Base-by-base conservation (phyloP, 768 basidiomycete species). In the Psilocybe azurescens region DNA sequence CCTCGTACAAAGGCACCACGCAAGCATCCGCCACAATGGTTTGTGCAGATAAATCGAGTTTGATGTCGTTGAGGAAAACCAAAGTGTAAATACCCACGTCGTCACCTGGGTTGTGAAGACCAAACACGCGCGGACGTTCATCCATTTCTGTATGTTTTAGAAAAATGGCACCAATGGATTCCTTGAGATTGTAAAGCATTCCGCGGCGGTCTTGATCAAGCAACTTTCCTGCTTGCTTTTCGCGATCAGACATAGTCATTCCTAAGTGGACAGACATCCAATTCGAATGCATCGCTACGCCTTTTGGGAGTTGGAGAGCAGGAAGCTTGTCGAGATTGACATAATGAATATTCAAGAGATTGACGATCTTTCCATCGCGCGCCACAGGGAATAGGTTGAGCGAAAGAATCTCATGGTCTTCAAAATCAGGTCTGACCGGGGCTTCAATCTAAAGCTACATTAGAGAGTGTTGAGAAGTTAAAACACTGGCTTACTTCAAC, bases 1-100 rank as follows among this genome's bases (percentile, higher is more conserved):
- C 49, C 2, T 60, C 16, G 5, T 68, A 70, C 30, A 80, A 70
- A 1, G 83, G 81, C 3, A 83, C 70, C 6, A 83, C 75, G 67
- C 76, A 86, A 3, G 77, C 79, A 60, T 87, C 83, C 18, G 75
- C 77, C n/a, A 88, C 69, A 2, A 87, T 53, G 0, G 86, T 85
- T 63, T 84, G 80, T 0, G 81, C 79, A 1, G 75, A 69, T 8
- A 83, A 58, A 64, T 88, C 87, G 33, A 83, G 73, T 4, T 81
- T 77, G 47, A 88, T 68, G 29, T 72, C 69, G 38, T 77, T 75
- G 59, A 88, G 65, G 64, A 87, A 79, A 47, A 89, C 69, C 28
- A 86, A 24, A 0, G 81, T 78, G 58, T 83, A 70, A 48, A 64
- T 54, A 1, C 69, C 70, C 0, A 58, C 52, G n/a, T 44, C n/a